Percentiles rank a stretch among this genome's conserved stretches.
Conservation (phyloP, 371 early-diverging fungal genomes). For the Parasitella parasitica region DNA sequence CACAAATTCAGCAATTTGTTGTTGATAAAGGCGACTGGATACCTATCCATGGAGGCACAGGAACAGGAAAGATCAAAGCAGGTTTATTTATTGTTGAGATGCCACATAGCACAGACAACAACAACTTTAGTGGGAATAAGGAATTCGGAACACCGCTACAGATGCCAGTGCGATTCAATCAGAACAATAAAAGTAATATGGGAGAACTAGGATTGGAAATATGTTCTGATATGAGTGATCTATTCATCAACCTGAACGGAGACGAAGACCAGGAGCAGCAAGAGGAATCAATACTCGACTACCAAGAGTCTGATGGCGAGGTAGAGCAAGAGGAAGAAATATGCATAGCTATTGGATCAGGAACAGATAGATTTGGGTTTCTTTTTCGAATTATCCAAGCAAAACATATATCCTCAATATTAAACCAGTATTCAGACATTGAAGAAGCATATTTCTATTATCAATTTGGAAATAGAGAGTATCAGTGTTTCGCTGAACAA, state of each 20-base stretch:
- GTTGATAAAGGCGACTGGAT: slow-evolving; percentile 44
- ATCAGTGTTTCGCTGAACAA: slow-evolving; percentile 1
- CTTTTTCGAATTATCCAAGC: slow-evolving; percentile 17
- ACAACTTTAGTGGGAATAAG: slow-evolving; percentile 8
- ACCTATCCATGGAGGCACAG: slow-evolving; percentile 12
- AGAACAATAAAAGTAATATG: not conserved
- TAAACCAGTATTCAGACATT: not conserved
- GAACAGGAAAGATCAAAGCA: slow-evolving; percentile 20
- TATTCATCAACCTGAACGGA: not conserved
- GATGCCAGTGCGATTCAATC: slow-evolving; percentile 6
- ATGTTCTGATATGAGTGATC: slow-evolving; percentile 20
- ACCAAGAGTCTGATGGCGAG: not conserved
- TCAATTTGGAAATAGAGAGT: slow-evolving; percentile 9
- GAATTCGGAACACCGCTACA: slow-evolving; percentile 27
- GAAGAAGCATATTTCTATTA: slow-evolving; percentile 10
- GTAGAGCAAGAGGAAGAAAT: not conserved
- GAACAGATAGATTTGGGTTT: slow-evolving; percentile 13
- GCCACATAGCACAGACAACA: slow-evolving; percentile 10
- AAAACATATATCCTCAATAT: slow-evolving; percentile 5
- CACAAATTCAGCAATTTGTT: slow-evolving; percentile 37
- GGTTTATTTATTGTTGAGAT: slow-evolving; percentile 38
- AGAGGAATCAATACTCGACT: slow-evolving; percentile 3
- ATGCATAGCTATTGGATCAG: slow-evolving; percentile 8
- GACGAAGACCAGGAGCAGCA: not conserved
- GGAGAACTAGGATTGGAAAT: slow-evolving; percentile 26